These are phyloP conservation scores for Suillus discolor DNA, from an alignment of 768 basidiomycete species.

Conservation along the genomic window DNA sequence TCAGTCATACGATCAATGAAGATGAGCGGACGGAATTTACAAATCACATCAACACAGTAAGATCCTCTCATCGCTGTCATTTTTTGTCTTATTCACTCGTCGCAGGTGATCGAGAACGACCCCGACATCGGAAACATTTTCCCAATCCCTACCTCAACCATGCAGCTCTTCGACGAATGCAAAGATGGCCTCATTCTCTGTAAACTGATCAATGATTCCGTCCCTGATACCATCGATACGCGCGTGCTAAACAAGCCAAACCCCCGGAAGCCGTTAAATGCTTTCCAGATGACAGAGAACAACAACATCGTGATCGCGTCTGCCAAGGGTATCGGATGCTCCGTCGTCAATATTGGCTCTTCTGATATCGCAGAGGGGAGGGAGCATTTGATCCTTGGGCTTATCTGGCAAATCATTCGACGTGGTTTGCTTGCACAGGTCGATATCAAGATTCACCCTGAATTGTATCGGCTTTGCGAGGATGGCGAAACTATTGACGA, in stretches of 20 bases:
- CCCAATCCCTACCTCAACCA: slow-evolving; percentile 93
- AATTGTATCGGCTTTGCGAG: slow-evolving; percentile 93
- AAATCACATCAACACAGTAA: slow-evolving; percentile 94
- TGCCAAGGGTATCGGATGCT: slow-evolving; percentile 97
- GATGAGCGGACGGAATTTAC: slow-evolving; percentile 96
- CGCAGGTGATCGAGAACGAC: slow-evolving; percentile 89
- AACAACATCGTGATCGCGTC: slow-evolving; percentile 99
- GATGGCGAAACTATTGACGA: slow-evolving; percentile 98
- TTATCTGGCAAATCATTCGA: slow-evolving; percentile 99
- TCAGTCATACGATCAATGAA: slow-evolving; percentile 96
- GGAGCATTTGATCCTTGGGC: slow-evolving; percentile 94
- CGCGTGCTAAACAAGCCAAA: slow-evolving; percentile 95
- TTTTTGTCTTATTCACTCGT: slow-evolving; percentile 1
- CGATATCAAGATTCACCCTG: slow-evolving; percentile 98
- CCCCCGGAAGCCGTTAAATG: slow-evolving; percentile 83
- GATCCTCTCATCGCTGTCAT: slow-evolving; percentile 29
- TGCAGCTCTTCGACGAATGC: slow-evolving; percentile 98
- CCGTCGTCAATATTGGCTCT: slow-evolving; percentile 97
- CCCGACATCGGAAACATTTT: slow-evolving; percentile 78
- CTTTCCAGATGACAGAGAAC: slow-evolving; percentile 99
- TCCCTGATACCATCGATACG: slow-evolving; percentile 98
- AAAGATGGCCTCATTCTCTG: slow-evolving; percentile 95
- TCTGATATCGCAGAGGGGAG: slow-evolving; percentile 89
- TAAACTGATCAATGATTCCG: slow-evolving; percentile 99
- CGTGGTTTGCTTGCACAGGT: slow-evolving; percentile 92